A percentile compares a stretch with the other conserved stretches of the same genome.
These are phyloP conservation scores for Trichoderma oligosporum DNA, from an alignment of 2,329 filamentous ascomycete species.

Conservation along the genomic window DNA sequence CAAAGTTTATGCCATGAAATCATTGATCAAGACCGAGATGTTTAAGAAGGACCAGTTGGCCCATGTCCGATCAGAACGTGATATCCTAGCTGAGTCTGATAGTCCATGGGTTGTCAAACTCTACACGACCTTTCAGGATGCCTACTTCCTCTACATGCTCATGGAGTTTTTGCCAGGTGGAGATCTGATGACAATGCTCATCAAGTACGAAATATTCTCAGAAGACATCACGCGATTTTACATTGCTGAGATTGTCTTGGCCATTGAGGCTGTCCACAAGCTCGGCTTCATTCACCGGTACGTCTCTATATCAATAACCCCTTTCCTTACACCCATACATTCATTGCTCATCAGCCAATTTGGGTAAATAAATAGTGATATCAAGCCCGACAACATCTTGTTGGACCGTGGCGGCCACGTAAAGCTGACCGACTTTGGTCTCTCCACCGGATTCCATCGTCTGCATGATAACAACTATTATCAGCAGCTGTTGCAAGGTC, in stretches of 20 bases:
- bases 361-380: constrained; percentile 67
- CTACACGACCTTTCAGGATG: constrained; percentile 96
- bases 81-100: constrained; percentile 98
- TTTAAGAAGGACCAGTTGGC: constrained; percentile 98
- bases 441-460: constrained; percentile 97
- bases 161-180: constrained; percentile 99
- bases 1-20: constrained; percentile 98
- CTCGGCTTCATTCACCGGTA: constrained; percentile 98
- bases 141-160: constrained; percentile 94
- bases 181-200: constrained; percentile 99
- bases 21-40: constrained; percentile 98
- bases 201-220: constrained; percentile 99
- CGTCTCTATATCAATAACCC: constrained; percentile 33
- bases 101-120: constrained; percentile 99
- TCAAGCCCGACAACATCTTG: constrained; percentile 98
- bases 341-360: neutral
- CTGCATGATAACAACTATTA: constrained; percentile 98
- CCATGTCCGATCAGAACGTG: constrained; percentile 94
- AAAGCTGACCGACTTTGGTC: constrained; percentile 95
- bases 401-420: constrained; percentile 94
- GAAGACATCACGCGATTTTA: constrained; percentile 99
- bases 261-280: constrained; percentile 98
- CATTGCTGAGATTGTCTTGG: constrained; percentile 95
- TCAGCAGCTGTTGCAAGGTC: constrained; percentile 85
- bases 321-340: neutral